These are phyloP conservation scores for Anisodus tanguticus DNA, from an alignment of 257 asterid species.

Conservation along the genomic window DNA sequence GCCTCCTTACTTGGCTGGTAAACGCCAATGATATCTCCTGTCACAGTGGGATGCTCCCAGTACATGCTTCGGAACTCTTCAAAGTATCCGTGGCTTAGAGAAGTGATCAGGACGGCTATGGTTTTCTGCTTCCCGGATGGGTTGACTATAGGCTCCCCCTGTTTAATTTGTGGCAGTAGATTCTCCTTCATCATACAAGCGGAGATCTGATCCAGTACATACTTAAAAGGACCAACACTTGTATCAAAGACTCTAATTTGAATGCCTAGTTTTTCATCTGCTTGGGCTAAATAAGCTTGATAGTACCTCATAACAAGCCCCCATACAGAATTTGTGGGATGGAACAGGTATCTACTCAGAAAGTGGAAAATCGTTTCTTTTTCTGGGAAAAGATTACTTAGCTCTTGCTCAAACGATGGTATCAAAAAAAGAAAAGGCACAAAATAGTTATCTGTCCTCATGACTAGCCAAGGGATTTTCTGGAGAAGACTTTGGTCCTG, in stretches of 20 bases:
- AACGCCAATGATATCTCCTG: constrained; percentile 57
- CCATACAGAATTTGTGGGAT: constrained; percentile 79
- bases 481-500: constrained; percentile 50
- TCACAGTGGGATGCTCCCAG: constrained; percentile 62
- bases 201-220: constrained; percentile 59
- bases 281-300: constrained; percentile 56
- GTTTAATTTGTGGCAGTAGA: constrained; percentile 51
- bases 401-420: constrained; percentile 59
- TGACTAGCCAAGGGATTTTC: constrained; percentile 60
- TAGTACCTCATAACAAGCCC: constrained; percentile 68
- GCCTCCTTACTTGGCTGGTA: constrained; percentile 71
- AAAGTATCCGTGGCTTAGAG: constrained; percentile 60
- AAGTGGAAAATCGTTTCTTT: constrained; percentile 75
- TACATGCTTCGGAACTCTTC: constrained; percentile 63
- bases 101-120: constrained; percentile 57
- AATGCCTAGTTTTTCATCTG: constrained; percentile 66
- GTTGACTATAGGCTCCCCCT: constrained; percentile 27
- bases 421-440: constrained; percentile 71
- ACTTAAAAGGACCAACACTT: constrained; percentile 46
- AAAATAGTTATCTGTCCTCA: constrained; percentile 69
- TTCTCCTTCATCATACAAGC: constrained; percentile 59
- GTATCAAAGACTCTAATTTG: constrained; percentile 55
- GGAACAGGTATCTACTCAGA: constrained; percentile 74
- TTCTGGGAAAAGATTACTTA: constrained; percentile 65
- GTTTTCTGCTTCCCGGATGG: constrained; percentile 41